phyloP scores from a whole-genome alignment of 495 filamentous ascomycete genomes.

The Darksidea phi region DNA sequence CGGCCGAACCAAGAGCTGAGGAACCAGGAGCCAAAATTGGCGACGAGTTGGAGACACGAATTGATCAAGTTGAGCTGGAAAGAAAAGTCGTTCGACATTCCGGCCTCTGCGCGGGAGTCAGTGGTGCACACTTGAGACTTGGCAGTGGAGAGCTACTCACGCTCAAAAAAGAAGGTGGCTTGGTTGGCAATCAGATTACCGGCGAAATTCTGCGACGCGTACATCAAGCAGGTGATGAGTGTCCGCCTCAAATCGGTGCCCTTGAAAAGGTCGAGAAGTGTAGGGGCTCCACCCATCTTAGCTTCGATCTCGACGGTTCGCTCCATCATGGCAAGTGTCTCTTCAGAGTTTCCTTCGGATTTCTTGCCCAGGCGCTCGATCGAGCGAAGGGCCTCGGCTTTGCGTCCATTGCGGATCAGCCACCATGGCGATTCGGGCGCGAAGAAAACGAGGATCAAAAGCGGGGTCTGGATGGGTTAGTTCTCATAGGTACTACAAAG shows the following conservation, averaged over 20 bases:
- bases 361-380: constrained; percentile 17
- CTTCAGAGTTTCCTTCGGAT: constrained; percentile 1
- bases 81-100: constrained; percentile 27
- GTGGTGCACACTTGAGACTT: neutral
- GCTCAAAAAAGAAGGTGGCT: constrained; percentile 31
- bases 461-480: neutral
- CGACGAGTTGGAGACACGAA: constrained; percentile 44
- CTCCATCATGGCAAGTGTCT: constrained; percentile 6
- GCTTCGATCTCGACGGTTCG: neutral
- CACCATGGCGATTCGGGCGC: constrained; percentile 35
- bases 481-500: too few species aligned
- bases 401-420: constrained; percentile 27
- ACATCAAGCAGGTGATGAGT: constrained; percentile 34
- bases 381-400: constrained; percentile 21
- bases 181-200: constrained; percentile 46
- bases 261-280: constrained; percentile 3
- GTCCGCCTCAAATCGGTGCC: constrained; percentile 5
- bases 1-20: neutral
- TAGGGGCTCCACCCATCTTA: neutral
- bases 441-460: constrained; percentile 27
- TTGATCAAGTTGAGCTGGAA: constrained; percentile 47
- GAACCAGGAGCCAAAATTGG: constrained; percentile 38
- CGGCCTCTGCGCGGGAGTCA: constrained; percentile 18
- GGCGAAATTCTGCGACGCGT: constrained; percentile 42
- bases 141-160: constrained; percentile 19